Evolutionary conservation across 2,329 filamentous ascomycete species (phyloP).

Genomic region (Fonsecaea multimorphosa): DNA sequence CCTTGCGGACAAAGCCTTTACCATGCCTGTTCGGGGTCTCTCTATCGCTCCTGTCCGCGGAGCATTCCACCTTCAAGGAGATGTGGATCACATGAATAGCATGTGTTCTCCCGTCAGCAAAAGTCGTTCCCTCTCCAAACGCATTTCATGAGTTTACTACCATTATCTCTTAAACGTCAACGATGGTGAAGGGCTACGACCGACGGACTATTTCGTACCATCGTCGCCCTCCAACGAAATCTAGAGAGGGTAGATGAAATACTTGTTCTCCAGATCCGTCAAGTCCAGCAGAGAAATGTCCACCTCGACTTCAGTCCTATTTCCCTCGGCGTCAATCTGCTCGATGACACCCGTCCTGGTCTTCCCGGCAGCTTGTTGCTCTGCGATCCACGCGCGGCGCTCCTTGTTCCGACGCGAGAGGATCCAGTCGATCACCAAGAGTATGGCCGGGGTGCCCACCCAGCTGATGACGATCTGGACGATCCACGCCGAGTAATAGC

Average conservation of each 20-base stretch:
- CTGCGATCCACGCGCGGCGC: slow-evolving; percentile 42
- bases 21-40: no score
- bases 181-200: no score
- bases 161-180: no score
- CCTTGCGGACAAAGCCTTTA: no score
- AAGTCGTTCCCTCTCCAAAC: no score
- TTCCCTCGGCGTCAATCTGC: slow-evolving; percentile 41
- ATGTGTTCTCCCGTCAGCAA: no score
- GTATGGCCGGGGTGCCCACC: slow-evolving; percentile 48
- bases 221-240: no score
- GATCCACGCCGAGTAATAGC: slow-evolving; percentile 40
- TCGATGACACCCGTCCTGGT: slow-evolving; percentile 41
- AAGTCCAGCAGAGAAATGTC: slow-evolving; percentile 44
- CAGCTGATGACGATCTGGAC: slow-evolving; percentile 44
- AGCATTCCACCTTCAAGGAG: no score
- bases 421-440: slow-evolving; percentile 50
- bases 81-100: no score
- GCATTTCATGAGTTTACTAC: no score
- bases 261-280: slow-evolving; percentile 50
- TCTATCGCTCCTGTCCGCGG: no score
- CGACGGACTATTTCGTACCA: no score
- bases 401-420: slow-evolving; percentile 43
- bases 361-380: slow-evolving; percentile 29
- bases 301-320: slow-evolving; percentile 42
- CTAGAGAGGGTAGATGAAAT: slow-evolving; percentile 47